Evolutionary conservation across 129 eudicot species (phyloP).

Genomic region (Tagetes erecta): DNA sequence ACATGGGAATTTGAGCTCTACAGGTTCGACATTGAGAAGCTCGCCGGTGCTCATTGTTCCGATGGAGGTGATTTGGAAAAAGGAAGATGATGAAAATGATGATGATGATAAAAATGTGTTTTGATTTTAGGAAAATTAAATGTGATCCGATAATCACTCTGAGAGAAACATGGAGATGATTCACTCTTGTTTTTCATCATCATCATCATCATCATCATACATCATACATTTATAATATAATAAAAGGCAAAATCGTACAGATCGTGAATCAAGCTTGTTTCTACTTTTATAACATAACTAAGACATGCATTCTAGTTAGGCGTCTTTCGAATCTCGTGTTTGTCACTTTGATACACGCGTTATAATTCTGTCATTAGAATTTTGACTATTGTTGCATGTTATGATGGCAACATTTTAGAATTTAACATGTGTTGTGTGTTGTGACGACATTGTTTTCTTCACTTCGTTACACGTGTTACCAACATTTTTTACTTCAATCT

Average conservation of each 20-base stretch:
- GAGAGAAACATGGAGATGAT: slow-evolving; percentile 34
- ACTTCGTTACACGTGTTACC: no score
- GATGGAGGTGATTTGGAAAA: neutral
- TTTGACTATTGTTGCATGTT: no score
- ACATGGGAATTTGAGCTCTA: slow-evolving; percentile 79
- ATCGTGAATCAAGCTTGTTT: neutral
- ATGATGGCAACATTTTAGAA: no score
- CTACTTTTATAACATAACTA: neutral
- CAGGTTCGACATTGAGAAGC: slow-evolving; percentile 70
- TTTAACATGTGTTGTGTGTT: no score
- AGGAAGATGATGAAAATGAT: no score
- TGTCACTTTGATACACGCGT: no score
- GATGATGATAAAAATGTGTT: neutral
- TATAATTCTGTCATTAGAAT: no score
- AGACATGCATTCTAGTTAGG: no score
- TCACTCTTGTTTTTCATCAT: neutral
- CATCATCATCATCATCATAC: neutral
- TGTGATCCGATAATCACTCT: slow-evolving; percentile 33
- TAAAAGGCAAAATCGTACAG: slow-evolving; percentile 2
- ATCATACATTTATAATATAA: no score
- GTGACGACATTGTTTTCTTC: no score
- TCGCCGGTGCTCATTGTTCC: slow-evolving; percentile 56
- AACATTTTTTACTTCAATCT: no score
- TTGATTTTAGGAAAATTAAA: slow-evolving; percentile 25
- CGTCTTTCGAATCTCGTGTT: no score